A percentile compares a stretch with the other conserved stretches of the same genome.
These are phyloP conservation scores for Akanthomyces dipterigenus DNA, from an alignment of 2,329 filamentous ascomycete genomes.

Conservation along the genomic window DNA sequence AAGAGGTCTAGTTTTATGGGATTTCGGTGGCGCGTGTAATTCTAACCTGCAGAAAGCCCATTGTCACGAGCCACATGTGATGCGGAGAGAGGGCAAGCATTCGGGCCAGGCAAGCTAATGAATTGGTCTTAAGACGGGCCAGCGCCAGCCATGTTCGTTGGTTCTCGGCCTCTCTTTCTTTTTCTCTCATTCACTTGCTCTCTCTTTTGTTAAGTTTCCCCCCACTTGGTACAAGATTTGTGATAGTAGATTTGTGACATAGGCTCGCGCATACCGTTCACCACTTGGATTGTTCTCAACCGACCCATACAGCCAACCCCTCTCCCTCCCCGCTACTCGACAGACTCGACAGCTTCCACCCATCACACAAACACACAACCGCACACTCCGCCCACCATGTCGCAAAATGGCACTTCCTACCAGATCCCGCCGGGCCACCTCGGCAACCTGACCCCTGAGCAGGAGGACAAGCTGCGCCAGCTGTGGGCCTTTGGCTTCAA, in stretches of 20 bases:
- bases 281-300: background rate
- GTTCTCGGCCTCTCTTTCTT: background rate
- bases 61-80: constrained; percentile 3
- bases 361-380: too few relatives aligned
- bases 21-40: background rate
- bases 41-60: background rate
- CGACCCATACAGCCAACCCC: background rate
- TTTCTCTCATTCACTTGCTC: background rate
- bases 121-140: background rate
- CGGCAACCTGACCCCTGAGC: constrained; percentile 72
- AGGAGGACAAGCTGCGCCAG: constrained; percentile 75
- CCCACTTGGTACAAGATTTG: background rate
- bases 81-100: background rate
- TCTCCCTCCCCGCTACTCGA: background rate
- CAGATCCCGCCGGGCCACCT: constrained; percentile 21
- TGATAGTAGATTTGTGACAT: background rate
- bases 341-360: too few relatives aligned
- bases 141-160: background rate
- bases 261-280: background rate
- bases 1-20: background rate
- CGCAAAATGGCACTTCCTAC: background rate
- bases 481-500: constrained; percentile 70
- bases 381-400: background rate
- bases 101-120: background rate
- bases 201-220: background rate